phyloP scores from a whole-genome alignment of 2,329 filamentous ascomycete genomes.

The Colletotrichum acutatum region DNA sequence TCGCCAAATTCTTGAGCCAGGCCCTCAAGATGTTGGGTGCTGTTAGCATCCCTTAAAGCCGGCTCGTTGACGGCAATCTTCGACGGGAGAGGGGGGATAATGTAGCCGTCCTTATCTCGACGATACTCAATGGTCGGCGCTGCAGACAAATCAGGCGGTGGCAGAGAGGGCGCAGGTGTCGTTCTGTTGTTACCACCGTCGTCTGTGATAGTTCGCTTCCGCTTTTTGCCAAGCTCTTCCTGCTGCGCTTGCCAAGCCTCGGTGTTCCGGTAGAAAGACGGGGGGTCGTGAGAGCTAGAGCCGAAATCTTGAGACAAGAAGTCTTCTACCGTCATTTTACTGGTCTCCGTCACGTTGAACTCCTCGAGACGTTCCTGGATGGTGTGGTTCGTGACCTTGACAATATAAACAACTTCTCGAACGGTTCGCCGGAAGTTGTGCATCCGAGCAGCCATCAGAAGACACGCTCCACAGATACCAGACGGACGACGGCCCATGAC shows the following conservation, averaged over 20 bases:
- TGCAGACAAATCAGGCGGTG: slow-evolving; percentile 41
- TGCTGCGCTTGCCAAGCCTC: slow-evolving; percentile 67
- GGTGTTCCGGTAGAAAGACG: slow-evolving; percentile 78
- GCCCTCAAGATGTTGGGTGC: slow-evolving; percentile 28
- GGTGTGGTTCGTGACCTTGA: slow-evolving; percentile 94
- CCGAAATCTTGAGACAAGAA: slow-evolving; percentile 78
- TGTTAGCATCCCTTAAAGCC: slow-evolving; percentile 25
- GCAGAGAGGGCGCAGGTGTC: slow-evolving; percentile 32
- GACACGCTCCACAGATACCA: slow-evolving; percentile 91
- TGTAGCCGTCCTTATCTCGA: slow-evolving; percentile 36
- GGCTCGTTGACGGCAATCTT: slow-evolving; percentile 31
- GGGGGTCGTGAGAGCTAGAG: slow-evolving; percentile 75
- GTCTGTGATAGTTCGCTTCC: slow-evolving; percentile 54
- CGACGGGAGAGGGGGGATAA: slow-evolving; percentile 34
- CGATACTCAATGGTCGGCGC: slow-evolving; percentile 33
- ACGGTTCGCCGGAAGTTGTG: slow-evolving; percentile 96
- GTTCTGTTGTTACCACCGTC: slow-evolving; percentile 42
- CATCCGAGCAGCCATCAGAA: slow-evolving; percentile 96
- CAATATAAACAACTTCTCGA: slow-evolving; percentile 96
- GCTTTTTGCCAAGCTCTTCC: slow-evolving; percentile 60
- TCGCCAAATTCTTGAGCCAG: slow-evolving; percentile 35
- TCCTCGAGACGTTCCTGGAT: slow-evolving; percentile 92
- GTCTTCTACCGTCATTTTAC: slow-evolving; percentile 86
- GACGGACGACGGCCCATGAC: slow-evolving; percentile 92
- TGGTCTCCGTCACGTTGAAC: slow-evolving; percentile 88